Base-by-base conservation (phyloP, 2,329 filamentous ascomycete genomes). In the Xylaria multiplex region DNA sequence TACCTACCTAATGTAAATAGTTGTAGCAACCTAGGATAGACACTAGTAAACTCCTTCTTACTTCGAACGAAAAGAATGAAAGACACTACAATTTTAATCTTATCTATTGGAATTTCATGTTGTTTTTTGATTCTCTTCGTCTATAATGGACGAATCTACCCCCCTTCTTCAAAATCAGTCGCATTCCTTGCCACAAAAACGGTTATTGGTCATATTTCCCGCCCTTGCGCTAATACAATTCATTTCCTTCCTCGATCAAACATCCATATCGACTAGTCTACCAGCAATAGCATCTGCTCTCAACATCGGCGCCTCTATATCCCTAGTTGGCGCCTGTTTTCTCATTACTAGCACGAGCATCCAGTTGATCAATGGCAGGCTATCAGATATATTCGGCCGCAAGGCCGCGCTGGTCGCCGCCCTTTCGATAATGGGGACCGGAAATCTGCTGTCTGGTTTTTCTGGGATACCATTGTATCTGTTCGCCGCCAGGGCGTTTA, bases 281-380 rank as follows among this genome's bases (percentile, higher is more conserved):
- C 61, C 61, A 1, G 55, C 61, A 13, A 64, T 64, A 13, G 61
- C 61, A 1, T 58, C 45, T 6, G 61, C 42, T 1, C 53, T 64
- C 22, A 45, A 43, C 52, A 59, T 54, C 11, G 55, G 55, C 11
- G 45, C 30, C 14, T 59, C 61, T 24, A 64, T 64, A 45, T 64
- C 61, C 8, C 14, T 58, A 32, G 55, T 64, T 14, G 37, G 48
- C 14, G 46, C 61, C 3, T 59, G 61, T n/a, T 64, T 64, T 27
- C 61, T 64, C 13, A 64, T 54, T 5, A 54, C 61, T 8, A 64
- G 48, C 37, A 64, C 61, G 1, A 59, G 61, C 14, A 55, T 64
- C 40, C 46, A 64, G 37, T 19, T 64, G 16, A 64, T 59, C 46
- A 64, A 64, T 62, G 52, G 59, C 30, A 22, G 52, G 5, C 19